Conservation (phyloP, 345 rosid species). For the Aurinia saxatilis region DNA sequence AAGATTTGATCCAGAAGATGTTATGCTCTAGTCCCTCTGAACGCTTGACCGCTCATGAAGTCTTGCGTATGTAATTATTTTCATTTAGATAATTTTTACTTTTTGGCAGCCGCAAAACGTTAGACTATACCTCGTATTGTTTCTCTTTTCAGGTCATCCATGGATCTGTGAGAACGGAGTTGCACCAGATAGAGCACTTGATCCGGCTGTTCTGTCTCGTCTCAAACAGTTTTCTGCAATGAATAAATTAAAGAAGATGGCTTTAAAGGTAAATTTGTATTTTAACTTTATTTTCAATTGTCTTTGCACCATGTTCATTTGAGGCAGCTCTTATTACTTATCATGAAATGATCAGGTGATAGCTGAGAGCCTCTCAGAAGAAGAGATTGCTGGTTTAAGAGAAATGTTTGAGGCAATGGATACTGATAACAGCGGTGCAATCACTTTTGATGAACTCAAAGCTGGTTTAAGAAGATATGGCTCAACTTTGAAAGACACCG, state of each 20-base stretch:
- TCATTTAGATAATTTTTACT: background rate
- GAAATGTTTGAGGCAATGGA: constrained; percentile 96
- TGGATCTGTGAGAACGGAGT: constrained; percentile 98
- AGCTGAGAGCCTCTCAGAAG: constrained; percentile 98
- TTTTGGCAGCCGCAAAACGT: background rate
- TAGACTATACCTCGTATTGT: constrained; percentile 39
- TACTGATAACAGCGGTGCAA: constrained; percentile 95
- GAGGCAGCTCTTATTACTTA: constrained; percentile 1
- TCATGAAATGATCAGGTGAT: constrained; percentile 58
- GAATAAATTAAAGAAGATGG: constrained; percentile 99
- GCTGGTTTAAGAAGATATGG: constrained; percentile 96
- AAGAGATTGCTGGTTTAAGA: constrained; percentile 94
- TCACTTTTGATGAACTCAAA: constrained; percentile 96
- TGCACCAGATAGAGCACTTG: constrained; percentile 93
- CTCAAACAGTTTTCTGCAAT: constrained; percentile 96
- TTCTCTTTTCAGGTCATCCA: constrained; percentile 66
- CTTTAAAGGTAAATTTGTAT: constrained; percentile 51
- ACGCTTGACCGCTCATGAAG: constrained; percentile 95
- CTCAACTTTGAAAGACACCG: constrained; percentile 86
- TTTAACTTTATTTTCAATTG: background rate
- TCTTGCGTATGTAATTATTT: constrained; percentile 59
- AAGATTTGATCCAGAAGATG: constrained; percentile 82
- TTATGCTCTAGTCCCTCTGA: constrained; percentile 67
- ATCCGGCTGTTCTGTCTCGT: constrained; percentile 96
- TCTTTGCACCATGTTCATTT: background rate